Evolutionary conservation across 164 flowering plant species (phyloP).

Genomic region (Brasenia schreberi): DNA sequence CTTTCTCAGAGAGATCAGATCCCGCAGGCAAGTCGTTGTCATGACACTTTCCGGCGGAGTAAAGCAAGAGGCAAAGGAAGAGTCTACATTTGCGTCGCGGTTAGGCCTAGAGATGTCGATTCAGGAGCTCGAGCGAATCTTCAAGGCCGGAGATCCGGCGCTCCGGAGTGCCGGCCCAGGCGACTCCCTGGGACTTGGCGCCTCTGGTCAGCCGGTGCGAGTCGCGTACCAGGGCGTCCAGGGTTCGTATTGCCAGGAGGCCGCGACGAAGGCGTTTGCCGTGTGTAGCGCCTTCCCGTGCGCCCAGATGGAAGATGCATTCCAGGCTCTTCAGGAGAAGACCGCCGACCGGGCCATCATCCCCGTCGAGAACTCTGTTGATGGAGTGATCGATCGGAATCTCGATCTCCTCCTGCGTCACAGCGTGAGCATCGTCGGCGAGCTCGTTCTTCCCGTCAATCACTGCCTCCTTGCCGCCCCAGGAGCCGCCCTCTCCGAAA

Average conservation of each 20-base stretch:
- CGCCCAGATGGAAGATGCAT: constrained; percentile 19
- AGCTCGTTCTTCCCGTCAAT: constrained; percentile 15
- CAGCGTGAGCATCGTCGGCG: constrained; percentile 10
- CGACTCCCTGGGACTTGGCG: constrained; percentile 1
- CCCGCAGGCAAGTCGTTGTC: not conserved
- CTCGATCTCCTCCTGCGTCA: constrained; percentile 16
- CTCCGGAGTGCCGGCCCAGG: constrained; percentile 5
- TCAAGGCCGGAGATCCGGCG: constrained; percentile 2
- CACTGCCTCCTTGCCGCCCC: constrained; percentile 18
- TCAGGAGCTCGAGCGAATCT: constrained; percentile 14
- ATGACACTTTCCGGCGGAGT: constrained; percentile 1
- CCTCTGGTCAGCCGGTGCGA: constrained; percentile 10
- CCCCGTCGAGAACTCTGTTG: constrained; percentile 19
- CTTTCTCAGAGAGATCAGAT: not conserved
- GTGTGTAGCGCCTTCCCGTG: constrained; percentile 10
- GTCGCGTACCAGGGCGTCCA: constrained; percentile 20
- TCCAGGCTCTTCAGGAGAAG: constrained; percentile 13
- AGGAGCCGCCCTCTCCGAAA: constrained; percentile 1
- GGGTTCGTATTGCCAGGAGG: constrained; percentile 25
- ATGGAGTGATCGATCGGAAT: constrained; percentile 16
- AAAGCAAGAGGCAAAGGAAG: not conserved
- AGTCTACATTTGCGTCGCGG: not conserved
- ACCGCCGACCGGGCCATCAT: constrained; percentile 18
- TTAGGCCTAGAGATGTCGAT: constrained; percentile 5
- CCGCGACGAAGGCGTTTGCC: constrained; percentile 18